Percentiles rank a stretch among this genome's conserved stretches.
phyloP scores from a whole-genome alignment of 2,329 filamentous ascomycete species.

The Phaeosphaeriaceae sp. region DNA sequence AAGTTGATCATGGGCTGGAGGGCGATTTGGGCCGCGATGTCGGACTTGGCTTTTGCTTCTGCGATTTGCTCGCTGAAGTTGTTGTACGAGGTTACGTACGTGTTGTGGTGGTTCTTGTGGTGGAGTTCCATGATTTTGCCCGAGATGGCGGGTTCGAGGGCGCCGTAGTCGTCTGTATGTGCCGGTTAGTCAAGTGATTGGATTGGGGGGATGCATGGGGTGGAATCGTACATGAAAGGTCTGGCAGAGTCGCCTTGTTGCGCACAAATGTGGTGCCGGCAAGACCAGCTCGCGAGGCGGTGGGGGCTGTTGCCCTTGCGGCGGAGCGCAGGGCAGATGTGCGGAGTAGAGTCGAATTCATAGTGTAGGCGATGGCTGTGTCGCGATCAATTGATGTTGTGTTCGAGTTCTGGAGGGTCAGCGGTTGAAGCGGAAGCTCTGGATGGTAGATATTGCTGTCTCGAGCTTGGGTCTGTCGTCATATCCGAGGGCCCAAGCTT shows the following conservation, averaged over 20 bases:
- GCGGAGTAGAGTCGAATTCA: constrained; percentile 80
- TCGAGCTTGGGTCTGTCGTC: constrained; percentile 10
- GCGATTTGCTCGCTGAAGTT: constrained; percentile 74
- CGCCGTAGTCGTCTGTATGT: constrained; percentile 85
- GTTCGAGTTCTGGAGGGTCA: constrained; percentile 5
- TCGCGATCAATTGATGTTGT: constrained; percentile 28
- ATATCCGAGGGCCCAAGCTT: neutral
- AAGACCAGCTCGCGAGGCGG: constrained; percentile 67
- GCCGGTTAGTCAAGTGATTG: constrained; percentile 7
- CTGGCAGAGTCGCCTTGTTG: constrained; percentile 91
- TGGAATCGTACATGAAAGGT: constrained; percentile 73
- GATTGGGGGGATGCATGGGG: neutral
- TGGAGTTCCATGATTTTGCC: constrained; percentile 96
- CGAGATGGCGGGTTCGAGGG: constrained; percentile 83
- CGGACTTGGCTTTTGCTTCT: constrained; percentile 61
- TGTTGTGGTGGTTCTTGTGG: constrained; percentile 93
- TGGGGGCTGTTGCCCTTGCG: constrained; percentile 71
- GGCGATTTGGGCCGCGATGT: constrained; percentile 62
- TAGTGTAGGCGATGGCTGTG: constrained; percentile 52
- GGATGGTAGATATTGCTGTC: constrained; percentile 22
- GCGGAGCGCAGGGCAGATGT: constrained; percentile 73
- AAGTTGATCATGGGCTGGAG: constrained; percentile 69
- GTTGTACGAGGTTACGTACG: constrained; percentile 91
- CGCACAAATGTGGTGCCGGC: constrained; percentile 79
- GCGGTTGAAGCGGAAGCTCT: constrained; percentile 6